Base-by-base conservation (phyloP, 2,329 filamentous ascomycete genomes). In the Pseudocercospora musae region DNA sequence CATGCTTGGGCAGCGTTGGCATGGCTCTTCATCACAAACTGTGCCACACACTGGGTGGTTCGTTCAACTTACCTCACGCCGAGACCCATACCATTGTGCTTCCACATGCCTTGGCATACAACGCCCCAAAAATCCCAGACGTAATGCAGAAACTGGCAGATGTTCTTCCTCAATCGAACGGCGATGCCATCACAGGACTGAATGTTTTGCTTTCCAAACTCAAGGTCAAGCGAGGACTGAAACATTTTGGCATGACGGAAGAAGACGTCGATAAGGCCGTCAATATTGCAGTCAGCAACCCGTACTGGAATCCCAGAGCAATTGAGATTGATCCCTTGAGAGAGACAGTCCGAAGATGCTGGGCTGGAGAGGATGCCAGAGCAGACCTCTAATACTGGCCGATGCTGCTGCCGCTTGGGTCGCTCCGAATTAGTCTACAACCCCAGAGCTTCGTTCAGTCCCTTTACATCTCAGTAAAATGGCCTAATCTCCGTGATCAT, bases 11-110 rank as follows among this genome's bases (percentile, higher is more conserved):
- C 5, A 82, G 77, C 62, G 83, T 85, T 2, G 81, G 81, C 58
- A 88, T 89, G 84, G 81, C 84, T 2, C 79, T 89, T 13, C 87
- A 89, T 70, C 87, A 89, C 74, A 89, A 89, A 71, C 80, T 89
- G 1, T 88, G 86, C 75, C 87, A 89, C 70, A 84, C 84, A 0
- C 77, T 89, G 1, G 87, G 86, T 23, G 87, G 87, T 7, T 83
- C 79, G 67, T 87, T 89, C 73, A 82, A 84, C 64, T 78, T 89
- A 6, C 85, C 87, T 0, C 86, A 89, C 63, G 85, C 86, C 1
- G 85, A 88, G 71, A 88, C 86, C 0, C 87, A 89, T 68, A 85
- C 85, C 0, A 82, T 85, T 31, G 80, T 89, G 1, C 76, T 89
- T 7, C 85, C 86, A 0, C 86, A 89, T 68, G 84, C 85, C 0